Percentiles rank a stretch among this genome's conserved stretches.
Evolutionary conservation across 148 eudicot genomes (phyloP).

Genomic region (Camellia sinensis): DNA sequence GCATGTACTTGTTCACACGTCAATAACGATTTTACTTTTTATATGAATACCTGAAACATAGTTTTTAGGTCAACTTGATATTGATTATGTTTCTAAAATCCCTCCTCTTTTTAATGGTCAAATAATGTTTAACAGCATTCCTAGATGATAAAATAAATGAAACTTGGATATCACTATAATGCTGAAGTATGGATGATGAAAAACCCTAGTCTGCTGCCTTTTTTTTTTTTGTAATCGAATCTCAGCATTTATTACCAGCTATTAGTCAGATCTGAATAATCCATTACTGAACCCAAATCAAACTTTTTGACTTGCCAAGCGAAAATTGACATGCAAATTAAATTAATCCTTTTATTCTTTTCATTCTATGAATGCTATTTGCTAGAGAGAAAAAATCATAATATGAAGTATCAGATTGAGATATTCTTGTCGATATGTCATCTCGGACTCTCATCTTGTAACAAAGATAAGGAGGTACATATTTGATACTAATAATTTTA

Average conservation of each 20-base stretch:
- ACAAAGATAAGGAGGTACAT: not conserved
- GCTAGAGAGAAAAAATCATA: not conserved
- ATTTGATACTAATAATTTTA: too few relatives aligned
- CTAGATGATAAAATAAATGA: conserved; percentile 1
- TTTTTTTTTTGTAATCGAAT: not conserved
- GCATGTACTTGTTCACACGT: too few relatives aligned
- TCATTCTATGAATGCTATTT: too few relatives aligned
- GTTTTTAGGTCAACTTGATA: too few relatives aligned
- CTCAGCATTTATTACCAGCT: not conserved
- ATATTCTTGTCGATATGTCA: not conserved
- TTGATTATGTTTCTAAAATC: too few relatives aligned
- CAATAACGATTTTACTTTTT: too few relatives aligned
- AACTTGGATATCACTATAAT: not conserved
- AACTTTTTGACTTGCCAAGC: not conserved
- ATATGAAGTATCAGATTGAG: not conserved
- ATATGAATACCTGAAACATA: not conserved
- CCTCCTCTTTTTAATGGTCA: too few relatives aligned
- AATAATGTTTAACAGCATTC: not conserved
- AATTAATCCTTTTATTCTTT: not conserved
- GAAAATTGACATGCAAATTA: not conserved
- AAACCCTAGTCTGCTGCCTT: not conserved
- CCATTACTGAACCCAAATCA: not conserved
- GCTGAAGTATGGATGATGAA: not conserved
- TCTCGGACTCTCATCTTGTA: not conserved
- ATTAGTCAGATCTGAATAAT: too few relatives aligned